Conservation (phyloP, 495 filamentous ascomycete species). For the Neurospora intermedia region DNA sequence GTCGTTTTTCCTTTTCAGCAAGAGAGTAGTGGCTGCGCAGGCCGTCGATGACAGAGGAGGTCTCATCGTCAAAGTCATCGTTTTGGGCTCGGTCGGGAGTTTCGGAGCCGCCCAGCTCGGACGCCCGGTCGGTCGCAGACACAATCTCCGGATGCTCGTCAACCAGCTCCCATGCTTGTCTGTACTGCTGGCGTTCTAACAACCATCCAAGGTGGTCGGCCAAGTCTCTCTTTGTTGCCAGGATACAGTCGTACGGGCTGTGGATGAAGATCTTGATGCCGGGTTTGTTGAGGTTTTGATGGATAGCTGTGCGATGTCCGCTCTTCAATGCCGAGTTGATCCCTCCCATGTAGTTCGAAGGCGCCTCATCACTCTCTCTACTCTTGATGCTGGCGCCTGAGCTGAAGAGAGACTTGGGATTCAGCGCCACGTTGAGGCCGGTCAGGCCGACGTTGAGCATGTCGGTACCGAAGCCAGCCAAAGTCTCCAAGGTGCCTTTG, state of each 20-base stretch:
- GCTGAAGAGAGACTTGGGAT: slow-evolving; percentile 72
- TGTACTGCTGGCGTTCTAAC: slow-evolving; percentile 63
- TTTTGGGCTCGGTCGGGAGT: slow-evolving; percentile 39
- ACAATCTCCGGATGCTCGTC: slow-evolving; percentile 73
- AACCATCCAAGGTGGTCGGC: slow-evolving; percentile 80
- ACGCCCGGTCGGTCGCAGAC: slow-evolving; percentile 26
- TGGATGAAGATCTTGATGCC: slow-evolving; percentile 93
- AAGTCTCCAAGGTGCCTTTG: slow-evolving; percentile 56
- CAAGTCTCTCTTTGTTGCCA: slow-evolving; percentile 75
- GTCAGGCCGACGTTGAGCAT: slow-evolving; percentile 53
- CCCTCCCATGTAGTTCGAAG: slow-evolving; percentile 5
- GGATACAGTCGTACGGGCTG: slow-evolving; percentile 88
- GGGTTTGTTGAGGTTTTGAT: slow-evolving; percentile 42
- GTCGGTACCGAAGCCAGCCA: slow-evolving; percentile 45
- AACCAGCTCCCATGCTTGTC: slow-evolving; percentile 78
- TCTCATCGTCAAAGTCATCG: slow-evolving; percentile 75
- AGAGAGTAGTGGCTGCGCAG: slow-evolving; percentile 46
- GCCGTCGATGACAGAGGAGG: slow-evolving; percentile 49
- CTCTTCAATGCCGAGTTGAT: slow-evolving; percentile 11
- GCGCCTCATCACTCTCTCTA: slow-evolving; percentile 45
- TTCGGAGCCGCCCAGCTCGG: neutral
- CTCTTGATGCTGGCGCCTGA: slow-evolving; percentile 78
- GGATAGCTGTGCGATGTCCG: slow-evolving; percentile 19
- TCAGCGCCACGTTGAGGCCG: slow-evolving; percentile 68
- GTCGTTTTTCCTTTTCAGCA: slow-evolving; percentile 79